Conservation (phyloP, 2,329 filamentous ascomycete species). For the Diaporthe batatas region DNA sequence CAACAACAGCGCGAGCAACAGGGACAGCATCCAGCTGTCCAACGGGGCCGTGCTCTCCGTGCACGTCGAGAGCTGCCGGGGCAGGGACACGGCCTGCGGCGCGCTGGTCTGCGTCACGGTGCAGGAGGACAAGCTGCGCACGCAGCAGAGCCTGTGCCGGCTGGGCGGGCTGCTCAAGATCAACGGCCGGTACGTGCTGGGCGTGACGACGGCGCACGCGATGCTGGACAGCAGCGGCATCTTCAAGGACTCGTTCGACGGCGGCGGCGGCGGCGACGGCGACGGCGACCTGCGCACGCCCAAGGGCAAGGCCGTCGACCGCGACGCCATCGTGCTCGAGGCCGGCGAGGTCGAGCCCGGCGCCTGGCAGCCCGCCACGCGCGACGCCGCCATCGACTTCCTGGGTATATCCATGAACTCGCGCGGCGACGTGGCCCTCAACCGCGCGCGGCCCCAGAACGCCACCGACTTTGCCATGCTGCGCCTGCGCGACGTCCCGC, state of each 20-base stretch:
- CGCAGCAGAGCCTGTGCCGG: conserved; percentile 33
- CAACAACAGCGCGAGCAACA: not conserved
- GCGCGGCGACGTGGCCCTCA: conserved; percentile 37
- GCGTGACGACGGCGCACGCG: conserved; percentile 36
- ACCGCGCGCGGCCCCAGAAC: conserved; percentile 28
- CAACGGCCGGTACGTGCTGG: conserved; percentile 39
- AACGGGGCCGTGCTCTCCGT: conserved; percentile 31
- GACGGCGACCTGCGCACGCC: conserved; percentile 20
- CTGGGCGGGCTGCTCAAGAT: conserved; percentile 39
- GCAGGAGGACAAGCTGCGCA: not conserved
- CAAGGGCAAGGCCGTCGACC: conserved; percentile 28
- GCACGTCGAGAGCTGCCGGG: conserved; percentile 27
- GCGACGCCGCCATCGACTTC: conserved; percentile 38
- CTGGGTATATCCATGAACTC: conserved; percentile 38
- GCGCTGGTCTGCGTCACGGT: conserved; percentile 36
- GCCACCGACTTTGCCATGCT: conserved; percentile 37
- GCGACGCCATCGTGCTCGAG: conserved; percentile 23
- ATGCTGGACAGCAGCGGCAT: conserved; percentile 39
- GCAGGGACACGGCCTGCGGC: conserved; percentile 28
- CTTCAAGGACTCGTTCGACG: conserved; percentile 32
- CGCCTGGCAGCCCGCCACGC: conserved; percentile 30
- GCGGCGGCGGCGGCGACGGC: not conserved
- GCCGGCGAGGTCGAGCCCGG: conserved; percentile 15
- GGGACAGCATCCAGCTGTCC: conserved; percentile 32
- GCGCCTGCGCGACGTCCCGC: conserved; percentile 32